phyloP scores from a whole-genome alignment of 192 early-diverging fungal species.

The Nowakowskiella sp. region DNA sequence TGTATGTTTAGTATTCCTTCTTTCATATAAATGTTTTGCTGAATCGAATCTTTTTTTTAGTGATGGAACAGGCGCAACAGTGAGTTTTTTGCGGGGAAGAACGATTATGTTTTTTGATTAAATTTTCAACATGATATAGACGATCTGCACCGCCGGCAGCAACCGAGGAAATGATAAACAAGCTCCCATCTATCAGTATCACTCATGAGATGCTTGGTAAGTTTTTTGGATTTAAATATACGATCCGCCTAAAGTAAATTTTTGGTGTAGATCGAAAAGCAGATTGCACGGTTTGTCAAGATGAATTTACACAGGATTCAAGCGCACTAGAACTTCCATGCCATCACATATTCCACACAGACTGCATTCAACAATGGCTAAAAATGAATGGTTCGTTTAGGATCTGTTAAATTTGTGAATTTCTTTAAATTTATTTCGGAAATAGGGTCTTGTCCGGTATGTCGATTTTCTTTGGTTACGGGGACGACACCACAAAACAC shows the following conservation, averaged over 20 bases:
- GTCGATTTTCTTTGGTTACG: slow-evolving; percentile 47
- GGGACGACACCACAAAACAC: no score
- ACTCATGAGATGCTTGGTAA: slow-evolving; percentile 43
- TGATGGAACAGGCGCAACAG: slow-evolving; percentile 34
- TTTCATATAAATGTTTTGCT: no score
- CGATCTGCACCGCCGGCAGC: slow-evolving; percentile 75
- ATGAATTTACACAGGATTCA: slow-evolving; percentile 67
- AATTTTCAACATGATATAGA: slow-evolving; percentile 18
- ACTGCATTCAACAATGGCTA: slow-evolving; percentile 88
- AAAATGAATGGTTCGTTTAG: slow-evolving; percentile 62
- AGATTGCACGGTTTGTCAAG: slow-evolving; percentile 86
- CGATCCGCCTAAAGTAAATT: no score
- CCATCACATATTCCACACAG: slow-evolving; percentile 79
- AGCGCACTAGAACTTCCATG: slow-evolving; percentile 66
- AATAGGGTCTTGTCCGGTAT: slow-evolving; percentile 78
- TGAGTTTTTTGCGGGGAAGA: neutral
- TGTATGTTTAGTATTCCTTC: slow-evolving; percentile 14
- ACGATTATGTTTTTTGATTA: neutral
- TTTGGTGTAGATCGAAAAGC: slow-evolving; percentile 49
- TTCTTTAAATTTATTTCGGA: slow-evolving; percentile 8
- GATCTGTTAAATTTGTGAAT: slow-evolving; percentile 1
- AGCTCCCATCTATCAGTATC: slow-evolving; percentile 50
- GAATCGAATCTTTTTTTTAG: slow-evolving; percentile 1
- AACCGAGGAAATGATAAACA: slow-evolving; percentile 62
- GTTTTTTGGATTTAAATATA: slow-evolving; percentile 6